Evolutionary conservation across 140 eudicot genomes (phyloP).

Genomic region (Oenanthe javanica): DNA sequence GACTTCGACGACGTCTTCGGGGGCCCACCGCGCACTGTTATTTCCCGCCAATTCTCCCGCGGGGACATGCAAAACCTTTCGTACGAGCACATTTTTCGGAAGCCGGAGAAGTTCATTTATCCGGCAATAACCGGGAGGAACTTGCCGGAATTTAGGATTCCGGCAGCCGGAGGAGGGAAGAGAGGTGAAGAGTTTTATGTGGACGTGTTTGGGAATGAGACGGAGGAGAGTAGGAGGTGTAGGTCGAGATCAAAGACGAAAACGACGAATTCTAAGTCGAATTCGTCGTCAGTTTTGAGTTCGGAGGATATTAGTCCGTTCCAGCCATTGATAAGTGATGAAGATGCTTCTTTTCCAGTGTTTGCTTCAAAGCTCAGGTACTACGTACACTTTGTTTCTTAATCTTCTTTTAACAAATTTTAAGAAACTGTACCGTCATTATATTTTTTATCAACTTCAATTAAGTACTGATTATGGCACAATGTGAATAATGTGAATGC

Average conservation of each 20-base stretch:
- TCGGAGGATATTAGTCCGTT: conserved; percentile 69
- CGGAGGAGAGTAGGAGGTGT: conserved; percentile 30
- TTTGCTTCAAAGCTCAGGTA: conserved; percentile 78
- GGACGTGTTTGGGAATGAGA: conserved; percentile 51
- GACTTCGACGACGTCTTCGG: conserved; percentile 82
- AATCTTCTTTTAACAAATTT: no score
- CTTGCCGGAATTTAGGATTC: conserved; percentile 78
- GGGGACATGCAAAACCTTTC: conserved; percentile 17
- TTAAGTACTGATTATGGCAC: no score
- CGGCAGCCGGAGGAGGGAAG: conserved; percentile 25
- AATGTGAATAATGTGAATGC: no score
- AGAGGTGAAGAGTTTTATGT: conserved; percentile 51
- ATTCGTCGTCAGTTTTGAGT: conserved; percentile 71
- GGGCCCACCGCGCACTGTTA: conserved; percentile 79
- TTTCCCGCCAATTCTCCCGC: conserved; percentile 43
- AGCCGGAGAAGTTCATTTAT: conserved; percentile 18
- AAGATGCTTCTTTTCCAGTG: conserved; percentile 34
- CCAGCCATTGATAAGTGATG: conserved; percentile 38
- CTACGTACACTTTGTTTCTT: not conserved
- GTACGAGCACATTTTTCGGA: conserved; percentile 48
- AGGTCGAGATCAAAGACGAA: conserved; percentile 40
- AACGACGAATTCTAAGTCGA: conserved; percentile 32
- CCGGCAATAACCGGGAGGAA: conserved; percentile 42
- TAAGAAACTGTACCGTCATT: no score
- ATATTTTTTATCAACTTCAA: no score